Evolutionary conservation across 192 early-diverging fungal species (phyloP), one percentile per base, ranked within the genome.

Genomic region (Diversispora epigaea): DNA sequence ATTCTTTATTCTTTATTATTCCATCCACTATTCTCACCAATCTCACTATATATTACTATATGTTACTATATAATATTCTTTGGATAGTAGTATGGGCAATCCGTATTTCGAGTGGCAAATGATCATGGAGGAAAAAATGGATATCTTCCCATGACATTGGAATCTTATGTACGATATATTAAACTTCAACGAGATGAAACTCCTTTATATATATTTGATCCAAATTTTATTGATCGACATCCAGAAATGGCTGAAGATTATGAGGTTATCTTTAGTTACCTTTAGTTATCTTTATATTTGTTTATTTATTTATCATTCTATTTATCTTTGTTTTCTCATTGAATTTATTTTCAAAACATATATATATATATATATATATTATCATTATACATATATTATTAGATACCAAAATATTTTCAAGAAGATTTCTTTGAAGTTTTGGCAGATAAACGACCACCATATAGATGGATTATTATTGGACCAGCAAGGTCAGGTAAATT

Each of bases 121-220:
- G 75, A 79, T n/a, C 69, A 77, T 4, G 78, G 80, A 32, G 56
- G 77, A 50, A 58, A 44, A 5, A 43, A 70, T 19, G 78, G 81
- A 5, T 74, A 64, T 25, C 70, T 83, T 56, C 21, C 41, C 6
- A 64, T 85, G 67, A 57, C 40, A 19, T 52, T 83, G 25, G 46
- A 65, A 46, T 76, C 78, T 41, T 85, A 85, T 79, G 9, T 60
- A 41, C 76, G 79, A 14, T 85, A 85, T 39, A 57, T 79, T 40
- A 45, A 32, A 4, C 54, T 70, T 12, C 80, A 85, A 63, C 68
- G 56, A 40, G 84, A 85, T 46, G 78, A 80, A 44, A 70, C 81
- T 9, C 84, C 84, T 5, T 71, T 85, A 1, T 85, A 85, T 44
- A 61, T 85, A 25, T 85, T 85, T 73, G 84, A 85, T 55, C 76